Evolutionary conservation across 1,284 basidiomycete genomes (phyloP).

Genomic region (Ceratobasidium sp.): DNA sequence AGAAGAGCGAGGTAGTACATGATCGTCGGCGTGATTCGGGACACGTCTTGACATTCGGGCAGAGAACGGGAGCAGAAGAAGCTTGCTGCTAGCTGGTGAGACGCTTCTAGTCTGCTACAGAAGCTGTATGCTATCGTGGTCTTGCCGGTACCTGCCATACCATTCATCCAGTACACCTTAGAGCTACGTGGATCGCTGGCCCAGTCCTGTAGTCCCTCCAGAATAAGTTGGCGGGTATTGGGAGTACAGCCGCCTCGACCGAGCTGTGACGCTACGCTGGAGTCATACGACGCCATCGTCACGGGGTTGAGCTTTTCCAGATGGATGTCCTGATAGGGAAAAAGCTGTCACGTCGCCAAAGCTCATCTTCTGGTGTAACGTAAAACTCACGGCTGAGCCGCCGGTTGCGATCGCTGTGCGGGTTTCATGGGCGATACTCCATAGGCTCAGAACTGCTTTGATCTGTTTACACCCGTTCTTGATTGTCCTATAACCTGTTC

Average conservation of each 20-base stretch:
- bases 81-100: conserved; percentile 53
- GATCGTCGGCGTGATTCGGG: conserved; percentile 40
- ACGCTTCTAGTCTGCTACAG: conserved; percentile 42
- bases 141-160: conserved; percentile 51
- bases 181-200: conserved; percentile 6
- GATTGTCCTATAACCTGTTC: neutral
- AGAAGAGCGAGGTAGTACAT: conserved; percentile 41
- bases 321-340: neutral
- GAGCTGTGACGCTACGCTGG: neutral
- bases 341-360: neutral
- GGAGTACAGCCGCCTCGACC: conserved; percentile 21
- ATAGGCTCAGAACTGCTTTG: neutral
- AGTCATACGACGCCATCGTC: neutral
- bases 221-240: conserved; percentile 48
- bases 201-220: conserved; percentile 49
- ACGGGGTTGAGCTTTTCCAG: neutral
- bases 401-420: too few species aligned
- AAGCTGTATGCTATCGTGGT: conserved; percentile 51
- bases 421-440: neutral
- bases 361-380: neutral
- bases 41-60: conserved; percentile 26
- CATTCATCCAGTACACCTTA: conserved; percentile 52
- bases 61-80: conserved; percentile 55
- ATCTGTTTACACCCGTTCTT: neutral
- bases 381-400: neutral